Evolutionary conservation across 108 stramenopile genomes (phyloP), one percentile per base, ranked within the genome.

Genomic region (Nannochloropsis salina): DNA sequence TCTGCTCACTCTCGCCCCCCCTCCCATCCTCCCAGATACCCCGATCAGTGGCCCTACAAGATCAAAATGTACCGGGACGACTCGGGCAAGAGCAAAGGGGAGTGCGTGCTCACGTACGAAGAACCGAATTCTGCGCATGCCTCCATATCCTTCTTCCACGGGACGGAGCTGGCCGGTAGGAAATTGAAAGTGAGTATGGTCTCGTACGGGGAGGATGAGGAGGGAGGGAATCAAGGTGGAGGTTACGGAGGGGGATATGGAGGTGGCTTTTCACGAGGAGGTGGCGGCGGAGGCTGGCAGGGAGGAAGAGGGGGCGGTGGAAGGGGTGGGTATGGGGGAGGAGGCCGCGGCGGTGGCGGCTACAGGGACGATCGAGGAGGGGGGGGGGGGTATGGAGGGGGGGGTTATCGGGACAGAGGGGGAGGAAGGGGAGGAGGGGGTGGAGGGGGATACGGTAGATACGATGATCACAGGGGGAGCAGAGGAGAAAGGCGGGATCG

Each of bases 21-120:
- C 2, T 2, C 61, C 8, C n/a, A 3, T 6, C 8, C n/a, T 6
- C 61, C 8, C 0, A 74, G 86, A 51, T 87, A 87, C 86, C 82
- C 82, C 74, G 86, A 87, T 74, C 86, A 87, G 74, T 87, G 86
- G 86, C 86, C 86, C 4, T 87, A 83, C 83, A 83, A 82, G 10
- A 83, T 87, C 22, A 80, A 83, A 43, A 87, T 87, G 61, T 87
- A 87, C 86, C 82, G 61, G 82, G 86, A 87, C 80, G 80, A 87
- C 5, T 83, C 83, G 22, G 86, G 86, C 10, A 83, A 83, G 83
- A 82, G 82, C 61, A 87, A 87, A 74, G 86, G 86, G 3, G 86
- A 87, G 74, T 87, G 86, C 83, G 83, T 87, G 22, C 82, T 87
- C 83, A 87, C 82, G 43, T 87, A 87, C 86, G 86, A 87, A 79